Conservation (phyloP, 176 grass and related monocot species). For the Luzula sylvatica region DNA sequence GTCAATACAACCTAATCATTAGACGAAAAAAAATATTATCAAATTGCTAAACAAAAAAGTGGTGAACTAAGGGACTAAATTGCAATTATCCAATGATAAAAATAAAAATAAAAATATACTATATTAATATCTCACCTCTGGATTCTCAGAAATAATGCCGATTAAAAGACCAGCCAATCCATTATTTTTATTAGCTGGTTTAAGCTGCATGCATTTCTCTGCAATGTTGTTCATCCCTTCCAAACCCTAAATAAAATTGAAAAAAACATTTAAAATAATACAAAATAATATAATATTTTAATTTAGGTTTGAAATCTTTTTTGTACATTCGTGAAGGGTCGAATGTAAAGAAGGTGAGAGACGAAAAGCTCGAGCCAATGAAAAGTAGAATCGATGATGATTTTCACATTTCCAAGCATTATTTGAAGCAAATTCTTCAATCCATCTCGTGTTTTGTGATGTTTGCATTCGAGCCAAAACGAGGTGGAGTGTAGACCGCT, state of each 20-base stretch:
- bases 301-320: not conserved
- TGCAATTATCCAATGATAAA: conserved; percentile 4
- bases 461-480: conserved; percentile 91
- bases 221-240: conserved; percentile 80
- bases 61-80: not conserved
- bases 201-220: conserved; percentile 81
- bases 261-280: not conserved
- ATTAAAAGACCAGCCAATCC: conserved; percentile 65
- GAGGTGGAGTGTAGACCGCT: conserved; percentile 71
- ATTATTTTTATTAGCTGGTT: conserved; percentile 44
- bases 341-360: conserved; percentile 91
- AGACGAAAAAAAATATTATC: conserved; percentile 15
- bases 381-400: conserved; percentile 50
- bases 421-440: conserved; percentile 94
- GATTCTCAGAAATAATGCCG: conserved; percentile 83
- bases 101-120: conserved; percentile 6
- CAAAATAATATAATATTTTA: not conserved
- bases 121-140: conserved; percentile 38
- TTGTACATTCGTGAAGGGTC: conserved; percentile 76
- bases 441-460: conserved; percentile 71
- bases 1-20: conserved; percentile 72
- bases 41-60: conserved; percentile 8
- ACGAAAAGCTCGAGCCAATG: conserved; percentile 92
- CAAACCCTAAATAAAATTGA: conserved; percentile 51
- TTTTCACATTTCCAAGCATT: conserved; percentile 76